Percentiles rank a stretch among this genome's conserved stretches.
phyloP scores from a whole-genome alignment of 2,329 filamentous ascomycete genomes.

The Cytospora chrysosperma region DNA sequence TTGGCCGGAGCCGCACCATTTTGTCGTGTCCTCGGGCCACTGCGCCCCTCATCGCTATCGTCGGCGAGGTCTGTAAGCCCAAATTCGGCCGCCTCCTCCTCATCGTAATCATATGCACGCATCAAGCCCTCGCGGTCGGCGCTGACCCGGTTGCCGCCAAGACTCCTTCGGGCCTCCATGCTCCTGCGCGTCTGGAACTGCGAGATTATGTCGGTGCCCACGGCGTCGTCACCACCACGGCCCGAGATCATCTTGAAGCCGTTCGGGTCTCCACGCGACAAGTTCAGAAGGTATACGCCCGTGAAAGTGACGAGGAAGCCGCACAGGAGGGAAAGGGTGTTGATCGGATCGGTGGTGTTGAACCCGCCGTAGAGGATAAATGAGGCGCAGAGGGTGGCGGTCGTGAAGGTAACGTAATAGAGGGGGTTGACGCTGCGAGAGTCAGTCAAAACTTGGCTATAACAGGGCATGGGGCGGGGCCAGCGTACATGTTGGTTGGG shows the following conservation, averaged over 20 bases:
- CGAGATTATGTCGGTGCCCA: slow-evolving; percentile 88
- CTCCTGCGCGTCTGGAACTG: slow-evolving; percentile 86
- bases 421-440: slow-evolving; percentile 78
- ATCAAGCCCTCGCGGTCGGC: slow-evolving; percentile 78
- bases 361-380: slow-evolving; percentile 96
- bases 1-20: slow-evolving; percentile 41
- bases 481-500: slow-evolving; percentile 87
- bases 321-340: slow-evolving; percentile 86
- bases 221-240: slow-evolving; percentile 66
- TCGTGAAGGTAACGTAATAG: slow-evolving; percentile 98
- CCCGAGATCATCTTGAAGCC: slow-evolving; percentile 66
- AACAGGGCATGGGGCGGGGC: neutral
- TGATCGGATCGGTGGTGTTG: slow-evolving; percentile 89
- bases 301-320: slow-evolving; percentile 95
- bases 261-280: slow-evolving; percentile 89
- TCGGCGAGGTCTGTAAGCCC: slow-evolving; percentile 77
- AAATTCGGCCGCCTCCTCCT: slow-evolving; percentile 72
- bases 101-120: slow-evolving; percentile 88
- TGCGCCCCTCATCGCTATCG: slow-evolving; percentile 66
- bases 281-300: slow-evolving; percentile 91
- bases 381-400: slow-evolving; percentile 87
- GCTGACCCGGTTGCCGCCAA: slow-evolving; percentile 62
- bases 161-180: slow-evolving; percentile 85
- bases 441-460: slow-evolving; percentile 29
- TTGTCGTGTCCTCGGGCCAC: slow-evolving; percentile 37